Evolutionary conservation across 2,329 filamentous ascomycete genomes (phyloP), one percentile per base, ranked within the genome.

Genomic region (Aspergillus sp.): DNA sequence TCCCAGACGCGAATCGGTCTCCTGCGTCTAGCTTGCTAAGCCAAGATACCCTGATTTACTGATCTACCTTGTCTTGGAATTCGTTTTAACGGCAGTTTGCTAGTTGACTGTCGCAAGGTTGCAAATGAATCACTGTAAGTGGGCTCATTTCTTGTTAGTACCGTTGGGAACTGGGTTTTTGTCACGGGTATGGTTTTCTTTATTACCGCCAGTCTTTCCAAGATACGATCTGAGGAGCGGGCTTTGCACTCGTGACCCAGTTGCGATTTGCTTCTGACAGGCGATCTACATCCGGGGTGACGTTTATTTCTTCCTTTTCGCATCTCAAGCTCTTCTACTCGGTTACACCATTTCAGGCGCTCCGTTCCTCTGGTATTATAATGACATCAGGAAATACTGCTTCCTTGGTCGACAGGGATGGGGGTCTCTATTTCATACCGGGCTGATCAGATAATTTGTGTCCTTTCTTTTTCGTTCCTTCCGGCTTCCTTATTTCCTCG

Each of bases 81-180:
- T 62, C 43, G 30, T 13, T 21, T 45, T 50, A 36, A 9, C 38
- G 21, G 13, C 41, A 23, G 38, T 32, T 51, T 15, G 21, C 30
- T 32, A 9, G 19, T 43, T 50, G 55, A 17, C 39, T 30, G 41
- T 12, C 10, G 49, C 48, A 47, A 57, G 54, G 49, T 65, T 43
- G 25, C 61, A 61, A 62, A 69, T 69, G 67, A 68, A 69, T 65
- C 67, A 66, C 47, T 63, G 67, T 69, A 60, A 67, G 67, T 64
- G 54, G 47, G 43, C 53, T 52, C 60, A 28, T 25, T 30, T 59
- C 36, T 41, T 72, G 63, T 60, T 59, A 60, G 68, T 43, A 41
- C 38, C 13, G 21, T 23, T 53, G 51, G 17, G 32, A 13, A 36
- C 32, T 5, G 32, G 32, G 12, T 36, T 36, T 36, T 36, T 36